Percentiles rank a stretch among this genome's conserved stretches.
Evolutionary conservation across 345 rosid genomes (phyloP).

Genomic region (Linum trigynum): DNA sequence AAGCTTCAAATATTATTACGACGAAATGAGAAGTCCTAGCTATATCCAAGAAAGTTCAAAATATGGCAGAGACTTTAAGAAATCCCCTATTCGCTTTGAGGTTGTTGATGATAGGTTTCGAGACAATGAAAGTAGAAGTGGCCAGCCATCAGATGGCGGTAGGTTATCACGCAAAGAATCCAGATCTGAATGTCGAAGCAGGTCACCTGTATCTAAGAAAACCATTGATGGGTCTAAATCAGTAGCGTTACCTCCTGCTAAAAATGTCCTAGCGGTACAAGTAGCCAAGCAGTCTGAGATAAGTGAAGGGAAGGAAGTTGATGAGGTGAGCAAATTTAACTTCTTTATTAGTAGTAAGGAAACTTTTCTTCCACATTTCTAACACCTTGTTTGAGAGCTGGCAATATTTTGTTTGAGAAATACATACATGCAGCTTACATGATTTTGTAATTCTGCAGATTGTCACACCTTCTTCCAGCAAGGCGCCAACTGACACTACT

Average conservation of each 20-base stretch:
- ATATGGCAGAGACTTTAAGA: constrained; percentile 40
- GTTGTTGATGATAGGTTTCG: constrained; percentile 75
- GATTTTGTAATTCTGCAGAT: constrained; percentile 27
- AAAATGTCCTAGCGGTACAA: constrained; percentile 21
- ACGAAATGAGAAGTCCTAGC: constrained; percentile 47
- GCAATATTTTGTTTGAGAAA: neutral
- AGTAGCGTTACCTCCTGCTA: constrained; percentile 25
- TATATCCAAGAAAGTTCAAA: constrained; percentile 34
- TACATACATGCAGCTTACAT: too few relatives aligned
- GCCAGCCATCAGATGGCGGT: constrained; percentile 25
- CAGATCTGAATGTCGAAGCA: constrained; percentile 20
- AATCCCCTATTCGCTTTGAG: constrained; percentile 56
- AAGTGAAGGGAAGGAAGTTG: constrained; percentile 19
- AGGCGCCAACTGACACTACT: constrained; percentile 11
- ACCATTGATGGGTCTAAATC: constrained; percentile 21
- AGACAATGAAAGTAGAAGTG: constrained; percentile 32
- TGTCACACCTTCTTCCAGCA: constrained; percentile 17
- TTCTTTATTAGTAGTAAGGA: too few relatives aligned
- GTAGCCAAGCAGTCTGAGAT: constrained; percentile 21
- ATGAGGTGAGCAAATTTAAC: constrained; percentile 17
- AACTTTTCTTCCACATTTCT: too few relatives aligned
- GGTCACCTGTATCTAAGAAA: constrained; percentile 34
- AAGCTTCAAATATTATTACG: constrained; percentile 31
- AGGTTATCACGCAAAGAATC: constrained; percentile 26
- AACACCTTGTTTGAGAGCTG: neutral